Percentiles rank a stretch among this genome's conserved stretches.
phyloP scores from a whole-genome alignment of 352 stramenopile species.

The Pythium chondricola region DNA sequence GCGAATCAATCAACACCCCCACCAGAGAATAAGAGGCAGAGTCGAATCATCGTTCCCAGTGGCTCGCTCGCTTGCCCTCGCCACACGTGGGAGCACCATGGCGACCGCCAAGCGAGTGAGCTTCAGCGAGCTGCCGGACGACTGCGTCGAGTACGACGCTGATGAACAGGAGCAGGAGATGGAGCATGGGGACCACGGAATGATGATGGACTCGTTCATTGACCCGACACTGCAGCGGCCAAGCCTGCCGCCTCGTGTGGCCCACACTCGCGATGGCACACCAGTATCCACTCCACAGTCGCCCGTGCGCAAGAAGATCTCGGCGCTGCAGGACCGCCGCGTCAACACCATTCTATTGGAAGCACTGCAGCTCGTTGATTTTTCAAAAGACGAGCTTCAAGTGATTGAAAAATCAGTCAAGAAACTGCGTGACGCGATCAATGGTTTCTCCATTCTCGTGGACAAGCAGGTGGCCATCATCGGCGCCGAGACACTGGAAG shows the following conservation, averaged over 20 bases:
- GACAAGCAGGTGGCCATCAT: slow-evolving; percentile 74
- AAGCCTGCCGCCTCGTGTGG: slow-evolving; percentile 6
- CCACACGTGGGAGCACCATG: too few species aligned
- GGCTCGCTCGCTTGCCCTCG: too few species aligned
- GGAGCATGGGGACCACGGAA: slow-evolving; percentile 1
- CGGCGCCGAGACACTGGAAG: slow-evolving; percentile 31
- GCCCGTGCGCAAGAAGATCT: slow-evolving; percentile 54
- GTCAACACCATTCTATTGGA: slow-evolving; percentile 56
- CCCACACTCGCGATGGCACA: slow-evolving; percentile 5
- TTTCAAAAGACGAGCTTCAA: slow-evolving; percentile 47
- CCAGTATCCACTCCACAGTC: slow-evolving; percentile 12
- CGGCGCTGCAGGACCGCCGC: slow-evolving; percentile 42
- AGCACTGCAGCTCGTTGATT: slow-evolving; percentile 57
- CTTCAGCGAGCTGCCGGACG: slow-evolving; percentile 8
- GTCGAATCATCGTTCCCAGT: too few species aligned
- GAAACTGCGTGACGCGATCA: slow-evolving; percentile 48
- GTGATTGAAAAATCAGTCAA: slow-evolving; percentile 53
- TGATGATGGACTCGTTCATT: slow-evolving; percentile 6
- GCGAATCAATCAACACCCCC: too few species aligned
- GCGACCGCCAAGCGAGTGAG: slow-evolving; percentile 16
- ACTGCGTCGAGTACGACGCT: background rate
- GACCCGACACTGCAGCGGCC: slow-evolving; percentile 3
- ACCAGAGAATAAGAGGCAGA: too few species aligned
- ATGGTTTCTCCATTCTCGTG: slow-evolving; percentile 63
- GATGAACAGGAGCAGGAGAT: slow-evolving; percentile 1